phyloP scores from a whole-genome alignment of 1,284 basidiomycete species.

The Peniophora sp. region DNA sequence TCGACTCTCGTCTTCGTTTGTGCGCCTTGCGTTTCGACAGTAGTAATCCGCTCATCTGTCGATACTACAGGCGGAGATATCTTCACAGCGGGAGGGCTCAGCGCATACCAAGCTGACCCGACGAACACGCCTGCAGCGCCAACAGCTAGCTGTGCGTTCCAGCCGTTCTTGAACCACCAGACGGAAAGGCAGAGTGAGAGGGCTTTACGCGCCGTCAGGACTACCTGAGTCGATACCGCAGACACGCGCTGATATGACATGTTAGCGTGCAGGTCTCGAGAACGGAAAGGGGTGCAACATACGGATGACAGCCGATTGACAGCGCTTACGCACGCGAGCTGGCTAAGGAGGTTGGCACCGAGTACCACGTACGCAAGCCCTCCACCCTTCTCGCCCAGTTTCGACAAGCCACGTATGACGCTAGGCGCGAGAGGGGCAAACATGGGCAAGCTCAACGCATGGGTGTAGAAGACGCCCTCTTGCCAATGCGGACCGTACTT shows the following conservation, averaged over 20 bases:
- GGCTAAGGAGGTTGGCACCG: conserved; percentile 67
- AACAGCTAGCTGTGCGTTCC: conserved; percentile 51
- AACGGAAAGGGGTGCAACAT: conserved; percentile 2
- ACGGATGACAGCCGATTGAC: conserved; percentile 80
- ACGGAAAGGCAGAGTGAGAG: conserved; percentile 66
- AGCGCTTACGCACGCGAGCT: conserved; percentile 81
- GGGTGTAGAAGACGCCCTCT: conserved; percentile 83
- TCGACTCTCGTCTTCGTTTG: no score
- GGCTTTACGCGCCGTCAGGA: conserved; percentile 64
- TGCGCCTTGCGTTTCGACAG: no score
- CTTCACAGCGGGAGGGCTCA: conserved; percentile 14
- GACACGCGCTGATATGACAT: conserved; percentile 68
- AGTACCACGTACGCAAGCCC: conserved; percentile 43
- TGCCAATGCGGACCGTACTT: conserved; percentile 74
- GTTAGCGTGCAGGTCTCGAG: no score
- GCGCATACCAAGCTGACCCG: conserved; percentile 49
- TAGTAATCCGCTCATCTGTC: no score
- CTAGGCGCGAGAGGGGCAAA: conserved; percentile 59
- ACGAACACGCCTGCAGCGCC: conserved; percentile 62
- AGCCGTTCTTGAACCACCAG: conserved; percentile 67
- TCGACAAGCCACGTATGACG: conserved; percentile 45
- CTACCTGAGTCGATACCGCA: conserved; percentile 66
- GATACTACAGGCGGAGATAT: no score
- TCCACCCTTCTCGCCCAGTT: background rate
- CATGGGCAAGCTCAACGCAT: conserved; percentile 66